Percentiles rank a stretch among this genome's conserved stretches.
Evolutionary conservation across 768 basidiomycete species (phyloP).

Genomic region (Suillus decipiens): DNA sequence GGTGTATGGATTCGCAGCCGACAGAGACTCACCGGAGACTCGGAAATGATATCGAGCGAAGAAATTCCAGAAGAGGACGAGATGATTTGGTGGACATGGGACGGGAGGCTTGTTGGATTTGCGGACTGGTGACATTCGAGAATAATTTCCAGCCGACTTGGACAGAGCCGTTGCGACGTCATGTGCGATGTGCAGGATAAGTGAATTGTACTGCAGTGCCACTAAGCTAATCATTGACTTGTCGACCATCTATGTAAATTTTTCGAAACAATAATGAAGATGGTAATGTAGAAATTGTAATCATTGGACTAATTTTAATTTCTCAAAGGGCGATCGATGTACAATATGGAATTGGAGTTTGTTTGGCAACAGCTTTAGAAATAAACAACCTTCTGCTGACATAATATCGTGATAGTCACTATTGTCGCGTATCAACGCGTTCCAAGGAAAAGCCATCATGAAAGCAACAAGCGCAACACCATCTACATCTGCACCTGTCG

Average conservation of each 20-base stretch:
- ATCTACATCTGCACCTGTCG: conserved; percentile 55
- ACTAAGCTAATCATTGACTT: not conserved
- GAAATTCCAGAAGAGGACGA: conserved; percentile 43
- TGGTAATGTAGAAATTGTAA: not conserved
- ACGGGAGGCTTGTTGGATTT: conserved; percentile 49
- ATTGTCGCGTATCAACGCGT: conserved; percentile 3
- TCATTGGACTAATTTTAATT: not conserved
- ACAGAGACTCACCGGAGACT: conserved; percentile 10
- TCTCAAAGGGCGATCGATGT: not conserved
- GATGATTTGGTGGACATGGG: conserved; percentile 55
- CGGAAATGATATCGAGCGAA: conserved; percentile 12
- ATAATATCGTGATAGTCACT: conserved; percentile 12
- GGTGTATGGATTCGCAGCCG: conserved; percentile 44
- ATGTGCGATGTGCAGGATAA: not conserved
- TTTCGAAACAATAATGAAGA: not conserved
- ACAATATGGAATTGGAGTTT: not conserved
- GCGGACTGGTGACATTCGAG: conserved; percentile 40
- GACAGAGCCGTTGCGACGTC: not conserved
- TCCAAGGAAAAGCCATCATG: conserved; percentile 24
- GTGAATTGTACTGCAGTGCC: not conserved
- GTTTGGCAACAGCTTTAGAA: conserved; percentile 13
- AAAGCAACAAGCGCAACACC: conserved; percentile 44
- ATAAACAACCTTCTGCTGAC: conserved; percentile 15
- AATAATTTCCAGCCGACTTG: not conserved
- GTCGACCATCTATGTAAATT: not conserved